A percentile compares a stretch with the other conserved stretches of the same genome.
These are phyloP conservation scores for Pleurotus pulmonarius DNA, from an alignment of 768 basidiomycete species.

Conservation along the genomic window DNA sequence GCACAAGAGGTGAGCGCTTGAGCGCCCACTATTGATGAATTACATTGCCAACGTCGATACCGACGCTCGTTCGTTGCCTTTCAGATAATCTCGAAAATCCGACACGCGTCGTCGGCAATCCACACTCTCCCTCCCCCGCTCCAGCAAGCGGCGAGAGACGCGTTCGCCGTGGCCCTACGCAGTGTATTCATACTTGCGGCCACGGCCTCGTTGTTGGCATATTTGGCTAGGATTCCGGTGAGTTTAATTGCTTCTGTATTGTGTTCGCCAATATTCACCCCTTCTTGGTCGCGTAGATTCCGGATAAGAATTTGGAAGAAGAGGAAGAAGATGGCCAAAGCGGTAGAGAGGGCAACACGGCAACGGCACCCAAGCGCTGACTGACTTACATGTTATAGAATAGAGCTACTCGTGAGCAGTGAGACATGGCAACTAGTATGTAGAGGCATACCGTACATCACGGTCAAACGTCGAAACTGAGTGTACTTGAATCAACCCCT, in stretches of 20 bases:
- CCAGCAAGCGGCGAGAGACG: slow-evolving; percentile 46
- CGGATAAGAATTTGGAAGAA: slow-evolving; percentile 17
- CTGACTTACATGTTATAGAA: too few relatives aligned
- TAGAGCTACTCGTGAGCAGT: too few relatives aligned
- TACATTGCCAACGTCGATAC: too few relatives aligned
- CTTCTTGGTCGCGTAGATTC: slow-evolving; percentile 13
- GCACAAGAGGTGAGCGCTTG: slow-evolving; percentile 38
- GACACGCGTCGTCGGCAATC: slow-evolving; percentile 50
- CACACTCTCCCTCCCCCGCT: slow-evolving; percentile 39
- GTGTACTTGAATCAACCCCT: too few relatives aligned
- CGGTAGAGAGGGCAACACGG: too few relatives aligned
- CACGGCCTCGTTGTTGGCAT: slow-evolving; percentile 45
- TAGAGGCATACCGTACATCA: too few relatives aligned
- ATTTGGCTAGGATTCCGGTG: slow-evolving; percentile 48
- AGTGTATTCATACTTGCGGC: slow-evolving; percentile 55
- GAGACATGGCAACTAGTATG: too few relatives aligned
- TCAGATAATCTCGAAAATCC: slow-evolving; percentile 49
- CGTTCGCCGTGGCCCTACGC: slow-evolving; percentile 48
- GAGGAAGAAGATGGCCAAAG: too few relatives aligned
- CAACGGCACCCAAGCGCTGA: too few relatives aligned
- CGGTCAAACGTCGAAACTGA: too few relatives aligned
- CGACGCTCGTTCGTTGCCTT: not conserved
- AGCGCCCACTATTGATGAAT: not conserved
- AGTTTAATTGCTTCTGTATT: slow-evolving; percentile 14
- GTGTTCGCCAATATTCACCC: not conserved